phyloP scores from a whole-genome alignment of 108 stramenopile genomes.

The Nitzschia palea region DNA sequence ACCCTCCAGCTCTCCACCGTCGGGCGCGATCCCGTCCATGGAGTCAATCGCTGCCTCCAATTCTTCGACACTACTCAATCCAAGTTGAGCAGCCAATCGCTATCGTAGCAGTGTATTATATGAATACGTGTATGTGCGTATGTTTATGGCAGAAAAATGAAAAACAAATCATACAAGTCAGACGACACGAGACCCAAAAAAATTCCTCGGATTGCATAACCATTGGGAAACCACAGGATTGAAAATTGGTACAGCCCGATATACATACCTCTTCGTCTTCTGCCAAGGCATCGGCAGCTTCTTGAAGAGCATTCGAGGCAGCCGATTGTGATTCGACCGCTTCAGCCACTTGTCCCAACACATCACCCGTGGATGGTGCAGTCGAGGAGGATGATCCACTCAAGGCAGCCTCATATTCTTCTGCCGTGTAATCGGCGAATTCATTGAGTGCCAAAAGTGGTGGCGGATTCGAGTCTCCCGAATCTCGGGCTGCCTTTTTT shows the following conservation, averaged over 20 bases:
- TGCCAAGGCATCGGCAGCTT: constrained; percentile 81
- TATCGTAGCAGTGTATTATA: constrained; percentile 2
- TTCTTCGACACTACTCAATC: constrained; percentile 78
- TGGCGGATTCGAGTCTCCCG: constrained; percentile 33
- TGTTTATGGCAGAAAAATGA: neutral
- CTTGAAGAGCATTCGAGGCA: constrained; percentile 68
- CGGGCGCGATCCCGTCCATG: constrained; percentile 70
- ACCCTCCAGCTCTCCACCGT: constrained; percentile 63
- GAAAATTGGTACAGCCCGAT: neutral
- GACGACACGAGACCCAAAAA: constrained; percentile 4
- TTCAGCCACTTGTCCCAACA: constrained; percentile 66
- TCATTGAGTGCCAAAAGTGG: constrained; percentile 73
- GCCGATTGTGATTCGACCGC: constrained; percentile 70
- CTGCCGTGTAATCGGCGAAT: constrained; percentile 76
- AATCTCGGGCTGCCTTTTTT: constrained; percentile 72
- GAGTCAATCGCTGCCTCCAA: constrained; percentile 77
- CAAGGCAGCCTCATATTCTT: constrained; percentile 57
- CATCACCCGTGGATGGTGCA: constrained; percentile 38
- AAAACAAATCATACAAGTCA: constrained; percentile 1
- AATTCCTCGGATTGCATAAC: neutral
- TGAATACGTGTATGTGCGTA: neutral
- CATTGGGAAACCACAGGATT: neutral
- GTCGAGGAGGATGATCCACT: constrained; percentile 30
- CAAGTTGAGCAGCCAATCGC: constrained; percentile 72
- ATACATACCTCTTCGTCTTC: constrained; percentile 82